Conservation (phyloP, 192 early-diverging fungal genomes). For the Rhizophagus prolifer region DNA sequence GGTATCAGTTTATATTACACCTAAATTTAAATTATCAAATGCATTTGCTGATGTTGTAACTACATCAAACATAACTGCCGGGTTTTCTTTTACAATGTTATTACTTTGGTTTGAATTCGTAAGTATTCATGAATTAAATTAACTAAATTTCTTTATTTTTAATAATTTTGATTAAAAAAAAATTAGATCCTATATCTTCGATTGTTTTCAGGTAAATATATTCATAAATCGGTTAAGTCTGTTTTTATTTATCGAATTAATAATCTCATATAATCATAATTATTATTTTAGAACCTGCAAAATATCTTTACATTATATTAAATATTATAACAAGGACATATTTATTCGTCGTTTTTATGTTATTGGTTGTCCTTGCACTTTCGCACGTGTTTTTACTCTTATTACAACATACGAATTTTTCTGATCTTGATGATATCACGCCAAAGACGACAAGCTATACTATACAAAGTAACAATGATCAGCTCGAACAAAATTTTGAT, state of each 20-base stretch:
- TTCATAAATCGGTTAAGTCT: too few relatives aligned
- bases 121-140: background rate
- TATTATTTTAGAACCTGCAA: background rate
- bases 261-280: too few relatives aligned
- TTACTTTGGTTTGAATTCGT: constrained; percentile 1
- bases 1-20: background rate
- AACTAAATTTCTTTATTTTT: background rate
- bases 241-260: too few relatives aligned
- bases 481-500: background rate
- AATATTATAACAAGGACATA: background rate
- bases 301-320: background rate
- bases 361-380: background rate
- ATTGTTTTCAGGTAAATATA: background rate
- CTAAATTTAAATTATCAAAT: background rate
- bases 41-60: background rate
- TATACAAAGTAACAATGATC: too few relatives aligned
- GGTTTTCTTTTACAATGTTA: background rate
- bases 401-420: background rate
- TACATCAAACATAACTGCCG: background rate
- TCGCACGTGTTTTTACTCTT: background rate
- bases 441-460: too few relatives aligned
- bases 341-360: background rate
- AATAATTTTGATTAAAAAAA: background rate
- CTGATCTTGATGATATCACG: background rate
- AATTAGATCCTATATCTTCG: background rate